A percentile compares a stretch with the other conserved stretches of the same genome.
phyloP scores from a whole-genome alignment of 2,329 filamentous ascomycete genomes.

The Sporothrix brunneoviolacea region DNA sequence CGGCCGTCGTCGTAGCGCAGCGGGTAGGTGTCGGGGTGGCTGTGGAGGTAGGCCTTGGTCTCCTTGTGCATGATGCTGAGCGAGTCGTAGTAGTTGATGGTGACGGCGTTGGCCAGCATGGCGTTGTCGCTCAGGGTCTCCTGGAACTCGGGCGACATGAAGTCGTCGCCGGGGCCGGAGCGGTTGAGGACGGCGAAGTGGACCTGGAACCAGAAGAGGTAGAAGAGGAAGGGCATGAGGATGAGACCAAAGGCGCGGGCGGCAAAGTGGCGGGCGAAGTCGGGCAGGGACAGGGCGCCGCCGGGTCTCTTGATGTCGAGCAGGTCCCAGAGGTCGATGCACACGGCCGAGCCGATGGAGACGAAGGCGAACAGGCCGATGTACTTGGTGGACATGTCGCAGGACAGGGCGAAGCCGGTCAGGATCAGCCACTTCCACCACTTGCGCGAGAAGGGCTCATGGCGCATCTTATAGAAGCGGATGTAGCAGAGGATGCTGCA shows the following conservation, averaged over 20 bases:
- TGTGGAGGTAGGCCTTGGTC: constrained; percentile 93
- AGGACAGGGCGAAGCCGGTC: constrained; percentile 90
- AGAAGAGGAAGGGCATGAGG: constrained; percentile 90
- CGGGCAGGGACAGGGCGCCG: constrained; percentile 69
- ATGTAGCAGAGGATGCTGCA: constrained; percentile 91
- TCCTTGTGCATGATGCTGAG: constrained; percentile 94
- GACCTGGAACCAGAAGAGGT: constrained; percentile 99
- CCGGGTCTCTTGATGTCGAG: constrained; percentile 80
- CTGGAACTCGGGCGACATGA: constrained; percentile 98
- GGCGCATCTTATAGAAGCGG: constrained; percentile 93
- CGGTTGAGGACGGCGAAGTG: constrained; percentile 85
- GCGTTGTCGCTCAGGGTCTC: constrained; percentile 92
- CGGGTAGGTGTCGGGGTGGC: constrained; percentile 81
- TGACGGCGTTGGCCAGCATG: constrained; percentile 80
- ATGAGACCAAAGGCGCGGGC: constrained; percentile 84
- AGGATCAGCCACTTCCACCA: constrained; percentile 99
- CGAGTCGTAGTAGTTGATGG: constrained; percentile 82
- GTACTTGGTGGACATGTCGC: constrained; percentile 98
- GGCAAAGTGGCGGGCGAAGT: constrained; percentile 83
- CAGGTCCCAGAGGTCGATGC: constrained; percentile 92
- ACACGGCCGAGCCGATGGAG: constrained; percentile 88
- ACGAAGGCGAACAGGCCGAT: constrained; percentile 95
- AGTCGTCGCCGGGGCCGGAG: constrained; percentile 93
- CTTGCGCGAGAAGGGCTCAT: constrained; percentile 83
- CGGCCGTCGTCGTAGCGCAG: constrained; percentile 95